Evolutionary conservation across 176 grass and related monocot species (phyloP).

Genomic region (Musa acuminata): DNA sequence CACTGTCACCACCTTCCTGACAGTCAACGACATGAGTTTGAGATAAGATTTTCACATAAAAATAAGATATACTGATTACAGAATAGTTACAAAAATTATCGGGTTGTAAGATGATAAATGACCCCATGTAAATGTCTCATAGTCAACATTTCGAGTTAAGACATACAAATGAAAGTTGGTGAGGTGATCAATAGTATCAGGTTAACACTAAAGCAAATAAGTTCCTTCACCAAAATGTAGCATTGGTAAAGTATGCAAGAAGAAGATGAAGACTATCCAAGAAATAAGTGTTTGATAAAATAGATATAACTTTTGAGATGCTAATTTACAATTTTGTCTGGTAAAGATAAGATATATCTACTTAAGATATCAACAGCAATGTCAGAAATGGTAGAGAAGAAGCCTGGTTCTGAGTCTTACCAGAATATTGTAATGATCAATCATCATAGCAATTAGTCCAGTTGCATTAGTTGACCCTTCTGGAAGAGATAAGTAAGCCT

Average conservation of each 20-base stretch:
- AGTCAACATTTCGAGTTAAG: too few species aligned
- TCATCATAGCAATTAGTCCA: conserved; percentile 57
- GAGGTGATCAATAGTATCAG: too few species aligned
- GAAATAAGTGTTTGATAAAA: too few species aligned
- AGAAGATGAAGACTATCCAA: neutral
- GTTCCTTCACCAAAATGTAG: too few species aligned
- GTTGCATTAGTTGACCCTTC: conserved; percentile 41
- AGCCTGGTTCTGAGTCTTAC: conserved; percentile 25
- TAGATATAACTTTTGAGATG: neutral
- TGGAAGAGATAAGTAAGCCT: conserved; percentile 71
- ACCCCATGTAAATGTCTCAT: too few species aligned
- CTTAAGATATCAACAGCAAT: neutral
- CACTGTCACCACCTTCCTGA: conserved; percentile 29
- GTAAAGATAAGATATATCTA: neutral
- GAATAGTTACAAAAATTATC: too few species aligned
- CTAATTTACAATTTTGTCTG: neutral
- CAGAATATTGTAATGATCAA: conserved; percentile 38
- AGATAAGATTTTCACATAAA: neutral
- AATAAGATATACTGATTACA: too few species aligned
- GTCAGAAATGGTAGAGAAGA: conserved; percentile 1
- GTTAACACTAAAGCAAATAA: too few species aligned
- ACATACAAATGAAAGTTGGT: too few species aligned
- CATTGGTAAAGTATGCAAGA: neutral
- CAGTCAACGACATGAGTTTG: neutral
- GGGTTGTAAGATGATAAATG: too few species aligned